Evolutionary conservation across 176 grass and related monocot genomes (phyloP).

Genomic region (Puccinellia tenuiflora): DNA sequence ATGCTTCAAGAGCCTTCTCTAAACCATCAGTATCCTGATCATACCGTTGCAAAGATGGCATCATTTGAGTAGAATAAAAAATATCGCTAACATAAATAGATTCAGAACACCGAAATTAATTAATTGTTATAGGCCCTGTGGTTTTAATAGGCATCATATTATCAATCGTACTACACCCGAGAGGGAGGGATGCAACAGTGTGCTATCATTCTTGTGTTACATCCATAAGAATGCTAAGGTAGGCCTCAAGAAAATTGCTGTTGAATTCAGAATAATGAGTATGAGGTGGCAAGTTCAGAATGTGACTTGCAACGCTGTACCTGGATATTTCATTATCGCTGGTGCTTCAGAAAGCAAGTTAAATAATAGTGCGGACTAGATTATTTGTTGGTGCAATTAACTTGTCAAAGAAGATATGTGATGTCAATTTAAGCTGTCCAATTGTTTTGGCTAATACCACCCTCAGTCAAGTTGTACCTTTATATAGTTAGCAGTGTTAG

Average conservation of each 20-base stretch:
- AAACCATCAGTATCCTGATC: conserved; percentile 85
- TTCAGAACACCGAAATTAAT: conserved; percentile 2
- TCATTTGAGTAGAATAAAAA: conserved; percentile 8
- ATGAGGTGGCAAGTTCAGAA: not conserved
- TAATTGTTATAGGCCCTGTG: not conserved
- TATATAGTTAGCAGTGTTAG: not conserved
- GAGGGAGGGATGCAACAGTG: not conserved
- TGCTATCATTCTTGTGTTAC: not conserved
- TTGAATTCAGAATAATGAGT: not conserved
- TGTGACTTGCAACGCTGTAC: not conserved
- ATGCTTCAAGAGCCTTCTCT: conserved; percentile 79
- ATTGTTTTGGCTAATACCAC: not conserved
- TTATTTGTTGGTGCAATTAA: not conserved
- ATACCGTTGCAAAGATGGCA: conserved; percentile 31
- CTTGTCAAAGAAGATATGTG: not conserved
- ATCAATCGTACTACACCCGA: not conserved
- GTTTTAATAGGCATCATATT: not conserved
- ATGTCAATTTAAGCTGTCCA: not conserved
- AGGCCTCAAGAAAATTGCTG: not conserved
- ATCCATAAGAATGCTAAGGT: not conserved
- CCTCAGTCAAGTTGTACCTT: not conserved
- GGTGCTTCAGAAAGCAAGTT: conserved; percentile 10
- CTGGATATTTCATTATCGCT: not conserved
- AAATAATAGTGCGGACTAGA: not conserved
- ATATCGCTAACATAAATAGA: conserved; percentile 17